phyloP scores from a whole-genome alignment of 2,329 filamentous ascomycete genomes.

The Monilinia aucupariae region DNA sequence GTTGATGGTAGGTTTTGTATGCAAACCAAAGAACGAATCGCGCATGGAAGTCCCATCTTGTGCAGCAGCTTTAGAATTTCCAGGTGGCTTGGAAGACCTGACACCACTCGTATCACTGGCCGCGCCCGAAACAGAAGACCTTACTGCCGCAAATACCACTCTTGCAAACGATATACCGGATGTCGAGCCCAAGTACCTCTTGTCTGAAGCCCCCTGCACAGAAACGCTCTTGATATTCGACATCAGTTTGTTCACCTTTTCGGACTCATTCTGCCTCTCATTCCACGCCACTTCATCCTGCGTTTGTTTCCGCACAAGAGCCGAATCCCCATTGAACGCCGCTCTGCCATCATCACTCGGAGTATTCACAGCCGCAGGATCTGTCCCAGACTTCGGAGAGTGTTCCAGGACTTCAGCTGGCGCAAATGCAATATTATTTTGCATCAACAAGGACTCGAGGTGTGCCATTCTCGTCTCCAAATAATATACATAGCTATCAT shows the following conservation, averaged over 20 bases:
- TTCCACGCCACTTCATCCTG: conserved; percentile 31
- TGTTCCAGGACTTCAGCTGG: conserved; percentile 65
- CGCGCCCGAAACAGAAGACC: conserved; percentile 62
- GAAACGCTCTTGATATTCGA: conserved; percentile 70
- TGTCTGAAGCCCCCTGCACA: conserved; percentile 71
- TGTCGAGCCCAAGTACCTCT: conserved; percentile 75
- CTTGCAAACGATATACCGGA: conserved; percentile 91
- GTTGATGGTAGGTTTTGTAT: conserved; percentile 82
- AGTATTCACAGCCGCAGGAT: conserved; percentile 30
- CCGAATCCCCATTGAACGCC: conserved; percentile 22
- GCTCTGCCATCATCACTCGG: conserved; percentile 32
- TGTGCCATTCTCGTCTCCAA: conserved; percentile 81
- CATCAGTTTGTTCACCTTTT: conserved; percentile 60
- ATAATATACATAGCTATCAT: conserved; percentile 79
- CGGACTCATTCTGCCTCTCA: conserved; percentile 50
- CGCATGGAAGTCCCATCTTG: conserved; percentile 73
- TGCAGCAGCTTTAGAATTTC: conserved; percentile 36
- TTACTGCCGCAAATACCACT: conserved; percentile 90
- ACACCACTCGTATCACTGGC: conserved; percentile 58
- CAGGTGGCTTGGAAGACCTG: conserved; percentile 50
- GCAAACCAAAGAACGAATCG: conserved; percentile 94
- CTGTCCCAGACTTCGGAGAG: conserved; percentile 41
- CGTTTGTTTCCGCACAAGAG: conserved; percentile 23
- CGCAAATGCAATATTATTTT: conserved; percentile 66
- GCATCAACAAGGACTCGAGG: conserved; percentile 68